Evolutionary conservation across 2,329 filamentous ascomycete genomes (phyloP).

Genomic region (Xylariaceae sp.): DNA sequence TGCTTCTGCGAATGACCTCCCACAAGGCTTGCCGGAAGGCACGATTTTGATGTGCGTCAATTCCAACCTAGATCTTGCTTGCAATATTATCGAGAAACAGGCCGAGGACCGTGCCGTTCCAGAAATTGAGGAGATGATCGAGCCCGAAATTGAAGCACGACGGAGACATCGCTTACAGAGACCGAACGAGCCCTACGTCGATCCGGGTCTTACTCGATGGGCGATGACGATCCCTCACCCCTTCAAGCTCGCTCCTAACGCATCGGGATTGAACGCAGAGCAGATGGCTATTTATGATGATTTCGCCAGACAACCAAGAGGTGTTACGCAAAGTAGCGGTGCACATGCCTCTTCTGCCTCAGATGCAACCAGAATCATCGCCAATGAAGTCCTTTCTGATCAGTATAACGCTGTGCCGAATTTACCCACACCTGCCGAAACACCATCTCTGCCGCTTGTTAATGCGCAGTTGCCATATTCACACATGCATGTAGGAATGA

Average conservation of each 20-base stretch:
- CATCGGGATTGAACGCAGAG: conserved; percentile 80
- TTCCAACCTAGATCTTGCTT: conserved; percentile 93
- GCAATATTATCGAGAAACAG: conserved; percentile 91
- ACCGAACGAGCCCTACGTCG: conserved; percentile 84
- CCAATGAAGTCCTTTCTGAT: conserved; percentile 70
- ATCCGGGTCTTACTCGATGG: conserved; percentile 85
- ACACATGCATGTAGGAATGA: conserved; percentile 55
- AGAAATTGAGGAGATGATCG: conserved; percentile 94
- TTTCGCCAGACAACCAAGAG: conserved; percentile 85
- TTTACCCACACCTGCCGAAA: conserved; percentile 65
- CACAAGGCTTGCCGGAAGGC: conserved; percentile 87
- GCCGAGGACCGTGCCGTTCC: conserved; percentile 91
- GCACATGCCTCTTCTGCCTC: conserved; percentile 64
- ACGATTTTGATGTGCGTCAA: conserved; percentile 99
- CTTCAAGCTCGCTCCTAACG: conserved; percentile 79
- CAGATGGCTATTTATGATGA: conserved; percentile 97
- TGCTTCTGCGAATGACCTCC: conserved; percentile 68
- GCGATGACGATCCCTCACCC: conserved; percentile 92
- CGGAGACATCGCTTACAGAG: conserved; percentile 76
- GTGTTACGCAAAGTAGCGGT: conserved; percentile 60
- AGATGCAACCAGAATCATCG: conserved; percentile 66
- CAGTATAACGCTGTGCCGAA: conserved; percentile 64
- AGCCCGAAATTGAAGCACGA: conserved; percentile 78
- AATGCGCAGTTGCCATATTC: conserved; percentile 62
- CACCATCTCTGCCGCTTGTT: conserved; percentile 61